Base-by-base conservation (phyloP, 169 alveolate genomes). In the Fabrea salina region DNA sequence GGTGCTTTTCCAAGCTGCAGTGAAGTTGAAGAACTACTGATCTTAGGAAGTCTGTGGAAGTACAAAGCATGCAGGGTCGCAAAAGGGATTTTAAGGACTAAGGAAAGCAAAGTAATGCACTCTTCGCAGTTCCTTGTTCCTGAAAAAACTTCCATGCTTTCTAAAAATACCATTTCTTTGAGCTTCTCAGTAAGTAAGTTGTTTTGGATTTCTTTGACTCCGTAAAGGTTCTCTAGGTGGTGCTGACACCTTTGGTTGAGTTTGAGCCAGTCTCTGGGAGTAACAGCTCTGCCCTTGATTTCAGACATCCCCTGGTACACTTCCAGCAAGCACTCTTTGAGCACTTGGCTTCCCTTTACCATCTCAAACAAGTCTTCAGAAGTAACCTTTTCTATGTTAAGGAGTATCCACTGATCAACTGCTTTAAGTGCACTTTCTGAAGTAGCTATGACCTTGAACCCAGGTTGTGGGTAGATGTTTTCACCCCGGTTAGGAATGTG, bases 1-100 rank as follows among this genome's bases (percentile, higher is more conserved):
- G 74, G 74, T 13, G 74, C 16, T 8, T 19, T 67, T 13, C 78
- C 78, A 7, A 67, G 19, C 41, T 67, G 40, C 7, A 67, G 13
- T 41, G 78, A n/a, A 27, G 39, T n/a, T 41, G 13, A 27, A 19
- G 22, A n/a, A 7, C 13, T 37, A 1, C 8, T 19, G 2, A 44
- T 40, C 33, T 30, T 37, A 4, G 33, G n/a, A n/a, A 16, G n/a
- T 11, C 59, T 33, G 35, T 67, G 22, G 8, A 22, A n/a, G 8
- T n/a, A 8, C 8, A 67, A 27, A 6, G 56, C 59, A 41, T 67
- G 11, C 19, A 19, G 22, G 11, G 7, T 8, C 41, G 11, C 11
- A 16, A 16, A 8, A 4, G 39, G 30, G 8, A 61, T 16, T 1
- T 4, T 19, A 8, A 67, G 64, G 16, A 13, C 19, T 67, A 8